phyloP scores from a whole-genome alignment of 805 yeast genomes.

The Komagataella ulmi region DNA sequence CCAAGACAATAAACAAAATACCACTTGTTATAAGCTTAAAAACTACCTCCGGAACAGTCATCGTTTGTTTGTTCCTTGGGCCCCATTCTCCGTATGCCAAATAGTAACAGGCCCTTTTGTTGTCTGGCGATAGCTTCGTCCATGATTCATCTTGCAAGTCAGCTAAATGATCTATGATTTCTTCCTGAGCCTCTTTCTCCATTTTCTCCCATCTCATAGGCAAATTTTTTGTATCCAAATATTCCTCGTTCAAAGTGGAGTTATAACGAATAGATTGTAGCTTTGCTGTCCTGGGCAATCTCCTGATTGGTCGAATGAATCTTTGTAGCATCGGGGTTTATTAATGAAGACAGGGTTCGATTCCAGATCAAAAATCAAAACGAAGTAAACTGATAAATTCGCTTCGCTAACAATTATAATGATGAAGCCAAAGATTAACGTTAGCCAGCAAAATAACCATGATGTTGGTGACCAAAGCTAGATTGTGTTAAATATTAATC shows the following conservation, averaged over 20 bases:
- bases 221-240: constrained; percentile 17
- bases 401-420: not conserved
- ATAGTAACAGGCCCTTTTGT: constrained; percentile 45
- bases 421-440: not conserved
- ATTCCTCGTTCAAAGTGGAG: constrained; percentile 1
- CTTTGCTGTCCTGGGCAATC: not conserved
- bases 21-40: constrained; percentile 19
- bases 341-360: not conserved
- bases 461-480: not conserved
- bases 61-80: constrained; percentile 25
- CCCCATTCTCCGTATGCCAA: constrained; percentile 55
- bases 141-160: constrained; percentile 23
- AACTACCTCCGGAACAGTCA: constrained; percentile 18
- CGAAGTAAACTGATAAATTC: not conserved
- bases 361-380: not conserved
- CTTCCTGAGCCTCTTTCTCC: constrained; percentile 19
- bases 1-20: constrained; percentile 18
- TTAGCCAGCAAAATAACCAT: not conserved
- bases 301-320: not conserved
- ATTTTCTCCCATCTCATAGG: constrained; percentile 19
- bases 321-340: not conserved
- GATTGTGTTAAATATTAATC: not conserved
- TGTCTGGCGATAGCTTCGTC: constrained; percentile 29
- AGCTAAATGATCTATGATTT: constrained; percentile 19
- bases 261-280: not conserved